These are phyloP conservation scores for Sporothrix mexicana DNA, from an alignment of 2,329 filamentous ascomycete species.

Conservation along the genomic window DNA sequence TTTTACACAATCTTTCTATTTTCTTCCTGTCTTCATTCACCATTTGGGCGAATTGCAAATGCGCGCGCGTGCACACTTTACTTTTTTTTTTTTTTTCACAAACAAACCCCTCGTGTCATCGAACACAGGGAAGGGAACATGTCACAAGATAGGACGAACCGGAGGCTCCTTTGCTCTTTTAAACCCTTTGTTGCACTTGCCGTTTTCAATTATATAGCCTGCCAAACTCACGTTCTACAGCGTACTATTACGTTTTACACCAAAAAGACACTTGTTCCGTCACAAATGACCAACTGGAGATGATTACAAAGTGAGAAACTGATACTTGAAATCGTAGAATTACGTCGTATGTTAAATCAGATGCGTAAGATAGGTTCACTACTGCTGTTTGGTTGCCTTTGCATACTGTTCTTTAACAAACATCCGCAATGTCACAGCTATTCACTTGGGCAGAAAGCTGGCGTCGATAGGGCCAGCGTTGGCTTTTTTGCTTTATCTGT, in stretches of 20 bases:
- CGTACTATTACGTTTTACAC: background rate
- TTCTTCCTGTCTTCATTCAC: background rate
- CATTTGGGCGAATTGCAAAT: background rate
- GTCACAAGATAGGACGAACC: background rate
- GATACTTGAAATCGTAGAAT: no score
- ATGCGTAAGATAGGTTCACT: no score
- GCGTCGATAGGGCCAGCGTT: background rate
- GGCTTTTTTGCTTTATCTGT: no score
- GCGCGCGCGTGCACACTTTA: background rate
- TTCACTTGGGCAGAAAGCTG: background rate
- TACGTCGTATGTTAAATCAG: no score
- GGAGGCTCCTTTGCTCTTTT: conserved; percentile 12
- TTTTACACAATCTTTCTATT: background rate
- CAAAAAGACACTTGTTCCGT: background rate
- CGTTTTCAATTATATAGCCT: background rate
- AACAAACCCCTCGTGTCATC: background rate
- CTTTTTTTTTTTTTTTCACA: background rate
- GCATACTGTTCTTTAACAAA: no score
- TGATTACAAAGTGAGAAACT: no score
- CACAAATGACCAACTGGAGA: no score
- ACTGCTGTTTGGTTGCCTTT: no score
- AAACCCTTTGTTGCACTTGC: no score
- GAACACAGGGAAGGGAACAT: background rate
- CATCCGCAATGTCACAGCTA: background rate
- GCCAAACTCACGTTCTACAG: background rate